phyloP scores from a whole-genome alignment of 129 eudicot species.

The Dittrichia graveolens region DNA sequence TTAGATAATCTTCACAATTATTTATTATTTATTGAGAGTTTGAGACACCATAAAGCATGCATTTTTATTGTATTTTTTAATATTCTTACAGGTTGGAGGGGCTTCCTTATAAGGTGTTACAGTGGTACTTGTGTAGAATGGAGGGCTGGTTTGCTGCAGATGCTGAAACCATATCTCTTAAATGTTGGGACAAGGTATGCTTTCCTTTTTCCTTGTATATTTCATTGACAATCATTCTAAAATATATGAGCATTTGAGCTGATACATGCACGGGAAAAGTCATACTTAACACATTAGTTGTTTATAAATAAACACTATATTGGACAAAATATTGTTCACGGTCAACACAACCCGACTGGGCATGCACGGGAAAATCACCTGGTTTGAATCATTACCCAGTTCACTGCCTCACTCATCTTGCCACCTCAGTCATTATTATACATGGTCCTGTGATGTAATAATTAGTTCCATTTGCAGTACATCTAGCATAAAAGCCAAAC shows the following conservation, averaged over 20 bases:
- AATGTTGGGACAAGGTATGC: slow-evolving; percentile 88
- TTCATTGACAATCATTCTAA: not conserved
- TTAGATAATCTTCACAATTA: not conserved
- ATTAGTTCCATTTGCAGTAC: too few relatives aligned
- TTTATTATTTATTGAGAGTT: too few relatives aligned
- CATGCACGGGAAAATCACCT: too few relatives aligned
- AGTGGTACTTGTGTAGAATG: slow-evolving; percentile 99
- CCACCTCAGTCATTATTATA: too few relatives aligned
- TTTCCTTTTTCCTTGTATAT: not conserved
- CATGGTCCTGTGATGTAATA: too few relatives aligned
- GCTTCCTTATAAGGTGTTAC: slow-evolving; percentile 85
- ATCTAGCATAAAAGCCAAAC: too few relatives aligned
- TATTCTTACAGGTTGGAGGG: slow-evolving; percentile 68
- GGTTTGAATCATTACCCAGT: too few relatives aligned
- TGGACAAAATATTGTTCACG: too few relatives aligned
- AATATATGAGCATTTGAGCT: not conserved
- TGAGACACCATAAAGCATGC: not conserved
- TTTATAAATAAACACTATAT: too few relatives aligned
- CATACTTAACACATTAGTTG: too few relatives aligned
- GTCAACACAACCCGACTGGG: too few relatives aligned
- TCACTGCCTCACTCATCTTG: too few relatives aligned
- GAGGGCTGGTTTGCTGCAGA: slow-evolving; percentile 99
- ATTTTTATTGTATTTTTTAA: not conserved
- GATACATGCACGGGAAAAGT: not conserved
- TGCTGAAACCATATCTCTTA: slow-evolving; percentile 92